Conservation (phyloP, 306 rosid genomes). For the Quercus glauca region DNA sequence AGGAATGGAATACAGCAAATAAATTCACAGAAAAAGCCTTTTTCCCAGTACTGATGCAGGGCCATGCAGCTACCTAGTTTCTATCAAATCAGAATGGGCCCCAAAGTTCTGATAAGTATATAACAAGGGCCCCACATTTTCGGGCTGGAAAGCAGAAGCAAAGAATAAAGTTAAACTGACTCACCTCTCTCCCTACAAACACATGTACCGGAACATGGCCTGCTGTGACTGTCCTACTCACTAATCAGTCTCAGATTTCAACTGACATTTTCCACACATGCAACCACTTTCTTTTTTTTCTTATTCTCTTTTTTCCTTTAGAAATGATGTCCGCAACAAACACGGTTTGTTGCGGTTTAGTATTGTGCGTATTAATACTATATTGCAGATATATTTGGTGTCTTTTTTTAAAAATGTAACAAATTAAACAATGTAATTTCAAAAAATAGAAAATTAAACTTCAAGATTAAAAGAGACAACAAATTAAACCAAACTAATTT, state of each 20-base stretch:
- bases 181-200: conserved; percentile 15
- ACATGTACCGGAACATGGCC: conserved; percentile 18
- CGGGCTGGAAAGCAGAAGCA: conserved; percentile 50
- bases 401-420: too few species aligned
- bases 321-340: too few species aligned
- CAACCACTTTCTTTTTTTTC: neutral
- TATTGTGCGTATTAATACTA: too few species aligned
- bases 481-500: too few species aligned
- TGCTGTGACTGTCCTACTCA: neutral
- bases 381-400: too few species aligned
- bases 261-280: conserved; percentile 13
- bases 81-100: conserved; percentile 41
- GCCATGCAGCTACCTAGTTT: too few species aligned
- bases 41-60: conserved; percentile 16
- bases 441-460: too few species aligned
- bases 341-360: too few species aligned
- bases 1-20: conserved; percentile 4
- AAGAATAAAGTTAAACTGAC: conserved; percentile 22
- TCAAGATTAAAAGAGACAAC: too few species aligned
- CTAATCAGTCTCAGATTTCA: neutral
- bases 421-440: too few species aligned
- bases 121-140: conserved; percentile 24
- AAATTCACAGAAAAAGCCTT: neutral
- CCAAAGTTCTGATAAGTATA: conserved; percentile 7
- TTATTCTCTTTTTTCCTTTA: too few species aligned